phyloP scores from a whole-genome alignment of 2,329 filamentous ascomycete genomes.

The Emmonsia crescens region DNA sequence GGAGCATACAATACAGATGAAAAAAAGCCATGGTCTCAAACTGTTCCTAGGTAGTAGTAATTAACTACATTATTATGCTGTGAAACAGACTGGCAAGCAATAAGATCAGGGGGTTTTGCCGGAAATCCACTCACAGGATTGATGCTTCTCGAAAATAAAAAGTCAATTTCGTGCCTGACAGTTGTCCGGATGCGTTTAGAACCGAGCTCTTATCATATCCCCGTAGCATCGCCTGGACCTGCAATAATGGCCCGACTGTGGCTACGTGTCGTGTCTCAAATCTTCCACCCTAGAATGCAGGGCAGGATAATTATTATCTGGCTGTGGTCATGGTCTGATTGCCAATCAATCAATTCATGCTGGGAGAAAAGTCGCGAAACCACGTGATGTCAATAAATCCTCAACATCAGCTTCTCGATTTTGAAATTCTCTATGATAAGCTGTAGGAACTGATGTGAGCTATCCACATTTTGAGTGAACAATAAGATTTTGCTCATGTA shows the following conservation, averaged over 20 bases:
- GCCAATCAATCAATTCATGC: too few species aligned
- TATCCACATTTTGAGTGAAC: neutral
- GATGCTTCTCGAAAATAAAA: neutral
- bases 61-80: neutral
- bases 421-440: neutral
- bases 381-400: neutral
- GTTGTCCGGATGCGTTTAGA: neutral
- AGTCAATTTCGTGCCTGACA: neutral
- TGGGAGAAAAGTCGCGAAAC: neutral
- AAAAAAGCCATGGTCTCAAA: neutral
- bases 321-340: too few species aligned
- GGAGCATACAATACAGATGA: neutral
- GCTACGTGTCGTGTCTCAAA: neutral
- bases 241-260: neutral
- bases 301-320: too few species aligned
- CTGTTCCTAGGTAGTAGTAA: neutral
- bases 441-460: neutral
- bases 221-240: too few species aligned
- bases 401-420: too few species aligned
- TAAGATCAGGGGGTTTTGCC: neutral
- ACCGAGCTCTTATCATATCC: too few species aligned
- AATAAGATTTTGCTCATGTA: neutral
- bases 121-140: neutral
- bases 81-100: neutral
- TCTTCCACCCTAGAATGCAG: too few species aligned